Conservation (phyloP, 768 basidiomycete species). For the Suillus subalutaceus region DNA sequence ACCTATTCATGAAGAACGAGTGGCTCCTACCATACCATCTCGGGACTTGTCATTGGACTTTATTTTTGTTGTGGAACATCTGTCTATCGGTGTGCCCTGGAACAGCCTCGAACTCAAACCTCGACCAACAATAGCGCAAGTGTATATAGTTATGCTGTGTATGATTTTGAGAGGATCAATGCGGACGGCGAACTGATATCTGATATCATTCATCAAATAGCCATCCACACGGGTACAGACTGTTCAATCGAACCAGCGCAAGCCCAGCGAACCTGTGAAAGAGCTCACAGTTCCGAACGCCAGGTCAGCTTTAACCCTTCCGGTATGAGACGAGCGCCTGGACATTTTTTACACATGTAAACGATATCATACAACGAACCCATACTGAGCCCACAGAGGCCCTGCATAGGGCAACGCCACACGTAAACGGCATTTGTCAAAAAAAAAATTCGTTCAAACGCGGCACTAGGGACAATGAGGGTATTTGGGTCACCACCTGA, state of each 20-base stretch:
- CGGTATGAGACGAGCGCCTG: neutral
- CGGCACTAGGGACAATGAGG: neutral
- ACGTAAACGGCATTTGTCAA: neutral
- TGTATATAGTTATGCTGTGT: neutral
- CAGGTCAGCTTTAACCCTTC: neutral
- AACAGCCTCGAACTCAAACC: neutral
- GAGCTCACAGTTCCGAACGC: neutral
- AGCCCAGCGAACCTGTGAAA: neutral
- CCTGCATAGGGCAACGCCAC: neutral
- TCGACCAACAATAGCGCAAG: neutral
- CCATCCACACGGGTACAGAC: neutral
- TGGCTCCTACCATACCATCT: constrained; percentile 30
- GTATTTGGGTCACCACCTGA: neutral
- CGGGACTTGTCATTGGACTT: constrained; percentile 33
- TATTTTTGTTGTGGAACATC: constrained; percentile 34
- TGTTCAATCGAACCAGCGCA: neutral
- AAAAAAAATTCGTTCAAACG: neutral
- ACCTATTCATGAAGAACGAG: constrained; percentile 35
- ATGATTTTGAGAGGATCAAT: neutral
- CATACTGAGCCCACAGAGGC: neutral
- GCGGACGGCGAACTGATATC: neutral
- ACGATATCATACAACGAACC: neutral
- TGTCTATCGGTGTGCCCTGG: constrained; percentile 29
- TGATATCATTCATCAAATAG: neutral
- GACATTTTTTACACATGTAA: neutral